Conservation (phyloP, 139 green algal species). For the Asterochloris erici region DNA sequence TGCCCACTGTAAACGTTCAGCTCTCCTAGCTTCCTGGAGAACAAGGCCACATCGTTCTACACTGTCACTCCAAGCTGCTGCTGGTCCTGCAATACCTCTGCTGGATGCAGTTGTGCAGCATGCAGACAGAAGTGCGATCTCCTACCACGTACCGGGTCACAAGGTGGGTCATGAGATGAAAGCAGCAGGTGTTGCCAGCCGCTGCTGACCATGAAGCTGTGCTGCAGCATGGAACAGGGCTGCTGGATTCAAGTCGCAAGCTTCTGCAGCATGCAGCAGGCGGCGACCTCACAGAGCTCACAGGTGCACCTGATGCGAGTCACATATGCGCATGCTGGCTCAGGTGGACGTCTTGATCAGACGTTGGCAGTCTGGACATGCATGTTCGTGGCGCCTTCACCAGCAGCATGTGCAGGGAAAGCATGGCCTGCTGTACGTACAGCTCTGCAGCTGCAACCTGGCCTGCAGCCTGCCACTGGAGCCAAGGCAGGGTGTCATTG, state of each 20-base stretch:
- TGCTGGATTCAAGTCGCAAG: neutral
- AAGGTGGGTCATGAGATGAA: constrained; percentile 41
- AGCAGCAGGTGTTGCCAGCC: too few relatives aligned
- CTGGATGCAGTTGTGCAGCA: constrained; percentile 52
- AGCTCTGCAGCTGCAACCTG: neutral
- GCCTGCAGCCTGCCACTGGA: neutral
- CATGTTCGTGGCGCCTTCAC: neutral
- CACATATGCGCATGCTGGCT: neutral
- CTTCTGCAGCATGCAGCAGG: constrained; percentile 19
- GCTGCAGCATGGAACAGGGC: constrained; percentile 14
- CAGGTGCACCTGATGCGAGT: neutral
- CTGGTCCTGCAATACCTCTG: constrained; percentile 29
- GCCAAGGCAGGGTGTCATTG: neutral
- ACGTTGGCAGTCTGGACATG: too few relatives aligned
- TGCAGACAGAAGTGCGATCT: constrained; percentile 25
- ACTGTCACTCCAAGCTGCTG: too few relatives aligned
- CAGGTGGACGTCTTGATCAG: too few relatives aligned
- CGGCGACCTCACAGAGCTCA: constrained; percentile 82
- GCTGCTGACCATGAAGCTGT: neutral
- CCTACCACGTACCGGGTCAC: constrained; percentile 85
- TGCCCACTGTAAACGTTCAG: too few relatives aligned
- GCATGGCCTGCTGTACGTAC: neutral
- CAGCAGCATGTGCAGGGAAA: too few relatives aligned
- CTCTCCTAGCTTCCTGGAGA: too few relatives aligned
- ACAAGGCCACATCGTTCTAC: too few relatives aligned